Evolutionary conservation across 768 basidiomycete genomes (phyloP).

Genomic region (Epithele typhae): DNA sequence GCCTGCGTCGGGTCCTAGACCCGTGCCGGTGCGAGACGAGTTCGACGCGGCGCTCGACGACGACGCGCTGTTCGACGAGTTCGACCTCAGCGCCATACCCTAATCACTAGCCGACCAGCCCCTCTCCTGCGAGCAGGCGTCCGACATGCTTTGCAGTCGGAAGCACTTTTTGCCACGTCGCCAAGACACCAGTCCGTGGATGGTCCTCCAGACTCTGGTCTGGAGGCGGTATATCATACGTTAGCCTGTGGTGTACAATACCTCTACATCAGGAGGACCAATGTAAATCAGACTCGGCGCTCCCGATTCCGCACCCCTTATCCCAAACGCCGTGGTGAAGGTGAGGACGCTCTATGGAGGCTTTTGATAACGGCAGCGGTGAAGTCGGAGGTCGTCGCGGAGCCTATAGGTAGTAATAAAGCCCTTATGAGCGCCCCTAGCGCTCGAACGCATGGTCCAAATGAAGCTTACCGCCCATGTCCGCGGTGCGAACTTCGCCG

Average conservation of each 20-base stretch:
- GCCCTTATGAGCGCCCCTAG: background rate
- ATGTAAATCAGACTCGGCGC: conserved; percentile 10
- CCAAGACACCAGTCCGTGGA: no score
- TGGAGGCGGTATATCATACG: conserved; percentile 2
- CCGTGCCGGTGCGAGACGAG: conserved; percentile 42
- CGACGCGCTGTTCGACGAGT: conserved; percentile 42
- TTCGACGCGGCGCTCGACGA: conserved; percentile 49
- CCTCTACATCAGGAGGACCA: conserved; percentile 18
- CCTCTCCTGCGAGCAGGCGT: no score
- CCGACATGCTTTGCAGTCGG: no score
- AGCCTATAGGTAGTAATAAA: conserved; percentile 42
- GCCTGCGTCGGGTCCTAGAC: no score
- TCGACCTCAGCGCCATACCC: conserved; percentile 30
- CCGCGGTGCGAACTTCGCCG: conserved; percentile 86
- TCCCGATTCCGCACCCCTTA: background rate
- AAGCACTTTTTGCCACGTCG: no score
- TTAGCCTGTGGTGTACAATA: conserved; percentile 17
- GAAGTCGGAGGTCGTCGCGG: conserved; percentile 91
- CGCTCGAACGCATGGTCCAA: background rate
- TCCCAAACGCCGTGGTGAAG: background rate
- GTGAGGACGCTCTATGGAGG: conserved; percentile 35
- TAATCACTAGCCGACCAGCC: background rate
- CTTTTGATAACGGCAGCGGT: conserved; percentile 89
- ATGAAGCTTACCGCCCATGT: conserved; percentile 80
- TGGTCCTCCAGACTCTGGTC: no score